A percentile compares a stretch with the other conserved stretches of the same genome.
Evolutionary conservation across 768 basidiomycete species (phyloP).

Genomic region (Hysterangium stoloniferum): DNA sequence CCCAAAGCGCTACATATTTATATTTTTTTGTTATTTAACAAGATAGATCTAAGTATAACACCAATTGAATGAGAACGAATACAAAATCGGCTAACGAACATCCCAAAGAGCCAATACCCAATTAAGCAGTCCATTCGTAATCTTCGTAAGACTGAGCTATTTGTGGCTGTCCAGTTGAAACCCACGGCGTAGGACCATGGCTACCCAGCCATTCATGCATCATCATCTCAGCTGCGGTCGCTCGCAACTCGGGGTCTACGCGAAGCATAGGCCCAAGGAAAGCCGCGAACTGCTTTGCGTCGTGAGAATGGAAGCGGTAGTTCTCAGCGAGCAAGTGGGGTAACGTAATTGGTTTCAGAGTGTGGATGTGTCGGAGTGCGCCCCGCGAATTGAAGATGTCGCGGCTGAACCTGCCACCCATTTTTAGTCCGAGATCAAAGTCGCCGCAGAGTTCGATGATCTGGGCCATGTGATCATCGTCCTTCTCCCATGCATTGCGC

Average conservation of each 20-base stretch:
- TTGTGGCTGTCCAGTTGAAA: neutral
- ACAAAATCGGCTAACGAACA: too few species aligned
- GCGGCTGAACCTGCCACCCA: constrained; percentile 76
- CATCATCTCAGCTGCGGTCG: constrained; percentile 64
- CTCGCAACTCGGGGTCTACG: constrained; percentile 60
- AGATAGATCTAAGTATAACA: too few species aligned
- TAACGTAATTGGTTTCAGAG: constrained; percentile 75
- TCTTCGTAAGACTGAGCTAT: neutral
- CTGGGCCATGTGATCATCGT: constrained; percentile 95
- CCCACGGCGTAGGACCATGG: neutral
- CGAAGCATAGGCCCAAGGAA: constrained; percentile 75
- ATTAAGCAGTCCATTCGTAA: constrained; percentile 1
- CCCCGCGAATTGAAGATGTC: constrained; percentile 77
- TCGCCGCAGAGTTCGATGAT: constrained; percentile 89
- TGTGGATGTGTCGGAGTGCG: constrained; percentile 64
- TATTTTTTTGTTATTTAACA: too few species aligned
- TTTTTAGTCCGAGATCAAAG: constrained; percentile 61
- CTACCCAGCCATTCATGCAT: constrained; percentile 62
- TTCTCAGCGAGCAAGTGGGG: constrained; percentile 84
- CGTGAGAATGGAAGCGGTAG: constrained; percentile 59
- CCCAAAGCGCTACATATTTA: too few species aligned
- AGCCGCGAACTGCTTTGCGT: constrained; percentile 50
- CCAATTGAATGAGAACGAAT: too few species aligned
- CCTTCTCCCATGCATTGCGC: constrained; percentile 76
- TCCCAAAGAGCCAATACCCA: too few species aligned